These are phyloP conservation scores for Hypomyces rosellus DNA, from an alignment of 2,329 filamentous ascomycete species.

Conservation along the genomic window DNA sequence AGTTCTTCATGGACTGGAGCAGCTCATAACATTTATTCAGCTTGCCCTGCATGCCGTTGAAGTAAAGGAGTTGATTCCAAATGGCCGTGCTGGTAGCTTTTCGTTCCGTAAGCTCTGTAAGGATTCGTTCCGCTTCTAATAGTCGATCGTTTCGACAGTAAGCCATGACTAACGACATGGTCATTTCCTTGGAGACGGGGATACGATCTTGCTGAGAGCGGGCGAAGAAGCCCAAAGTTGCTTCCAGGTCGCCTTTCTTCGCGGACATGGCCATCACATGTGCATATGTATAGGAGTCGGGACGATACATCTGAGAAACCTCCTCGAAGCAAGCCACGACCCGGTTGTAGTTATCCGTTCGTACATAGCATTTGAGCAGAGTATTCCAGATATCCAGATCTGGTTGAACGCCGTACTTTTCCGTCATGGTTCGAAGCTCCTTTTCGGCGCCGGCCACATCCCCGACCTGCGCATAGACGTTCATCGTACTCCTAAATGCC, in stretches of 20 bases:
- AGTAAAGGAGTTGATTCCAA: constrained; percentile 73
- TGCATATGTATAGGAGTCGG: constrained; percentile 60
- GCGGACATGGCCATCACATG: constrained; percentile 69
- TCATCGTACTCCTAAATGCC: constrained; percentile 54
- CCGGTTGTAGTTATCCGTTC: constrained; percentile 59
- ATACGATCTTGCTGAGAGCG: constrained; percentile 51
- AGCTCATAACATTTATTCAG: constrained; percentile 43
- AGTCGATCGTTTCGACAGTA: constrained; percentile 44
- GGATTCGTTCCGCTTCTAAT: constrained; percentile 32
- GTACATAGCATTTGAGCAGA: constrained; percentile 64
- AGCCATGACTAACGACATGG: constrained; percentile 60
- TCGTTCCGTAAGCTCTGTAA: constrained; percentile 44
- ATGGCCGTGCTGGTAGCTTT: constrained; percentile 51
- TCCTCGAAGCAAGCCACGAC: constrained; percentile 58
- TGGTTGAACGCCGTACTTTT: constrained; percentile 50
- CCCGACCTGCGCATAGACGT: constrained; percentile 63
- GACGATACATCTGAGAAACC: constrained; percentile 44
- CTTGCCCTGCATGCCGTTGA: constrained; percentile 58
- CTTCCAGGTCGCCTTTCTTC: constrained; percentile 64
- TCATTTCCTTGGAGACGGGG: constrained; percentile 49
- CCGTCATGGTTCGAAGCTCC: constrained; percentile 56
- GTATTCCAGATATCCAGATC: constrained; percentile 66
- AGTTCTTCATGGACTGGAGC: constrained; percentile 42
- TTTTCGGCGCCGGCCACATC: constrained; percentile 53
- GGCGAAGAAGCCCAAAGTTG: constrained; percentile 58